Evolutionary conservation across 1,284 basidiomycete species (phyloP).

Genomic region (Albatrellus sp.): DNA sequence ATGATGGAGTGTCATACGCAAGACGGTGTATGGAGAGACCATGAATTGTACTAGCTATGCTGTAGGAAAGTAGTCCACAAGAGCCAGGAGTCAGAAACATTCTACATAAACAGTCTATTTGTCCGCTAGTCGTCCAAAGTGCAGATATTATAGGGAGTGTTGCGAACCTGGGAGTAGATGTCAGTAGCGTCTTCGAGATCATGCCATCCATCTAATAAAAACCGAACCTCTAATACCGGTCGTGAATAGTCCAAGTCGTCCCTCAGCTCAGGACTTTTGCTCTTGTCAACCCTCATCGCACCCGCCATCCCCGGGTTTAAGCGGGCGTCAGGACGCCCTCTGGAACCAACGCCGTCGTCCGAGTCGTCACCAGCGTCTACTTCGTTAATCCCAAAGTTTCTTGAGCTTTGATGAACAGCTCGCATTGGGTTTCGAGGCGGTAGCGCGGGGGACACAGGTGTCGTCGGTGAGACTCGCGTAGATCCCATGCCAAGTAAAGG

Average conservation of each 20-base stretch:
- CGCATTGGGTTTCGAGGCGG: slow-evolving; percentile 31
- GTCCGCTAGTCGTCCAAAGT: too few relatives aligned
- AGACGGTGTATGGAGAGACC: too few relatives aligned
- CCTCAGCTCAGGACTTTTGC: slow-evolving; percentile 19
- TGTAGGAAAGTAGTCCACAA: too few relatives aligned
- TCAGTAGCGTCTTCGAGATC: too few relatives aligned
- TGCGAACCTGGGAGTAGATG: too few relatives aligned
- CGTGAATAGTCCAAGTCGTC: slow-evolving; percentile 49
- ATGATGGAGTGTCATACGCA: too few relatives aligned
- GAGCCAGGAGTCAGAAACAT: too few relatives aligned
- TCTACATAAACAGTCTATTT: too few relatives aligned
- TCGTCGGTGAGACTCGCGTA: slow-evolving; percentile 13
- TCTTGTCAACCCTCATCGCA: slow-evolving; percentile 25
- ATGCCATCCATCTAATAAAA: neutral
- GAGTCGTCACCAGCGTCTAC: slow-evolving; percentile 6
- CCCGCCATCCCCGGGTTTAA: slow-evolving; percentile 17
- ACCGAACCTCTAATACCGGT: slow-evolving; percentile 42
- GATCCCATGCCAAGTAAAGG: slow-evolving; percentile 41
- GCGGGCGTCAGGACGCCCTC: neutral
- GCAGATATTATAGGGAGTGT: too few relatives aligned
- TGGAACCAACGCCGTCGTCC: slow-evolving; percentile 10
- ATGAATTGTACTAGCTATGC: too few relatives aligned
- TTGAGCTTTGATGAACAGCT: neutral
- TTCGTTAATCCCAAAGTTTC: slow-evolving; percentile 12
- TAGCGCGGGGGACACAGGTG: slow-evolving; percentile 17